These are phyloP conservation scores for Phoenix dactylifera DNA, from an alignment of 176 grass and related monocot genomes.

Conservation along the genomic window DNA sequence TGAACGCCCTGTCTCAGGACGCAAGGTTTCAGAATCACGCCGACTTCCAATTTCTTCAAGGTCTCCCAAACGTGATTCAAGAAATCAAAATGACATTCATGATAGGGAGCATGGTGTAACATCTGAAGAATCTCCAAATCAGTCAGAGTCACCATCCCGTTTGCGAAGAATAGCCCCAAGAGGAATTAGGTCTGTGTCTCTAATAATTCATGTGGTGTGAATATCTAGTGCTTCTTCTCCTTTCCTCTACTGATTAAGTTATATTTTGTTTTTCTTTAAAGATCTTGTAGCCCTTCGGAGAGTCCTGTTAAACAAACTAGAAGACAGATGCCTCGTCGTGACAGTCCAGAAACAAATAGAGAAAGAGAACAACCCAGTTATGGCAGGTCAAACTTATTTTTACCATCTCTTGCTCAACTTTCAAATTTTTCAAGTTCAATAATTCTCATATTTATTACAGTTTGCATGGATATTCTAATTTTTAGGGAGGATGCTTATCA, in stretches of 20 bases:
- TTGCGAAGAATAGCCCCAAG: conserved; percentile 10
- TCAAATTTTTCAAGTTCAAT: not conserved
- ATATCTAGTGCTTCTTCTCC: not conserved
- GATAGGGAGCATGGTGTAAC: not conserved
- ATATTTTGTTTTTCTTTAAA: not conserved
- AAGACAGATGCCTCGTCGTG: conserved; percentile 27
- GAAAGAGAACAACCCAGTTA: conserved; percentile 40
- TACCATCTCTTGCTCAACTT: not conserved
- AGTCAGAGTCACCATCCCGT: conserved; percentile 5
- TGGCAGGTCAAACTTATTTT: conserved; percentile 35
- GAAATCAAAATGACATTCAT: conserved; percentile 6
- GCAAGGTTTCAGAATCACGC: conserved; percentile 8
- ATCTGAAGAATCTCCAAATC: conserved; percentile 1
- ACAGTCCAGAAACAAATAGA: conserved; percentile 34
- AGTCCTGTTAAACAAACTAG: conserved; percentile 39
- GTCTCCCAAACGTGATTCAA: conserved; percentile 19
- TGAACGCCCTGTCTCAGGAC: conserved; percentile 14
- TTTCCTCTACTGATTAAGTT: conserved; percentile 2
- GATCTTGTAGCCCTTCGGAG: conserved; percentile 14
- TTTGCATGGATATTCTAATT: not conserved
- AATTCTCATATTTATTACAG: not conserved
- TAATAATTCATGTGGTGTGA: too few species aligned
- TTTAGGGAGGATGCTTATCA: conserved; percentile 30
- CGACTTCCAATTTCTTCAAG: conserved; percentile 21
- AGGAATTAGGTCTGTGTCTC: conserved; percentile 19